Evolutionary conservation across 129 eudicot species (phyloP), one percentile per base, ranked within the genome.

Genomic region (Helichrysum umbraculigerum): DNA sequence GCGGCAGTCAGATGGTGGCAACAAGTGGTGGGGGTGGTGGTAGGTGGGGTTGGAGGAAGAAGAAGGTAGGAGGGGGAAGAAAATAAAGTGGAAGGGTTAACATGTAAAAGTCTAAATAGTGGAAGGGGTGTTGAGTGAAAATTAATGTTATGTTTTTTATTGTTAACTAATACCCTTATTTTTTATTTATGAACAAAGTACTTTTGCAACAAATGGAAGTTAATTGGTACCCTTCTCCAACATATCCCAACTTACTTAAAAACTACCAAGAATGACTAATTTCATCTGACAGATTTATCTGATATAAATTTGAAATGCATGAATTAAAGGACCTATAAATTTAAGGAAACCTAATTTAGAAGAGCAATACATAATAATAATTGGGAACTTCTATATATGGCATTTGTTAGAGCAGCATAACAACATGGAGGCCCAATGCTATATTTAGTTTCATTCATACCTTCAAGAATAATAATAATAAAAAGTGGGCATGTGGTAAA

Each of bases 381-480:
- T 12, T 30, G 21, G 52, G 52, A 44, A 44, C 52, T 10, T 44
- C 52, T 44, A 44, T 44, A 44, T 44, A 12, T 47, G 54, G 17
- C 54, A 14, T 47, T 47, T 47, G 54, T 47, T 47, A 47, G 5
- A 47, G 66, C 66, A 60, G 17, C 33, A 22, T 22, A 22, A 60
- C 29, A 22, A 60, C 17, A 25, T 60, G 1, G 66, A 29, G 66
- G 33, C 66, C 66, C 66, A 60, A 60, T 60, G 66, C 54, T 47
- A 47, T 47, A 47, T 47, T 47, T 47, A 14, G 66, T 60, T 60
- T 25, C 29, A 60, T 60, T 25, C 29, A 60, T 20, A 60, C 29
- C 33, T 60, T 25, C 66, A 60, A 60, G 15, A 60, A 10, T 15
- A 60, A 60, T 2, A 60, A 10, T 2, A 61, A 60, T 2, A 44